Percentiles rank a stretch among this genome's conserved stretches.
Conservation (phyloP, 129 eudicot species). For the Gnaphalium uliginosum region DNA sequence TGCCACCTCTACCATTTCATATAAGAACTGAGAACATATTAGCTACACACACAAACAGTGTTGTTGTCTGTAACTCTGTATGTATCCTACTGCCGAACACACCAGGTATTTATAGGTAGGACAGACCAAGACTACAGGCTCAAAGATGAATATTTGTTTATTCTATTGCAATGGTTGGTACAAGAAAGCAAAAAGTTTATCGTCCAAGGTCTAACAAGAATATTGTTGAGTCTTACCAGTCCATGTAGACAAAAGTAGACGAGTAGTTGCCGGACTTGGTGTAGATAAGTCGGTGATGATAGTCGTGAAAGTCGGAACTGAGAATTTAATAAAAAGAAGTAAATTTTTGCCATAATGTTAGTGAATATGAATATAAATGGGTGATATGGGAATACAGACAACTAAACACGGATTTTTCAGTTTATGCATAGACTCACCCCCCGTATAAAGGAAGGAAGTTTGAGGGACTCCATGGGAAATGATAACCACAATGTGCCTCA, state of each 20-base stretch:
- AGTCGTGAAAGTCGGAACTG: slow-evolving; percentile 97
- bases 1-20: neutral
- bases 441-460: slow-evolving; percentile 93
- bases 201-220: slow-evolving; percentile 1
- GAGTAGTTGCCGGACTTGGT: slow-evolving; percentile 99
- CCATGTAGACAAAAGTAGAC: slow-evolving; percentile 97
- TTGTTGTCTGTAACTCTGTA: neutral
- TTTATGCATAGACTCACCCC: slow-evolving; percentile 60
- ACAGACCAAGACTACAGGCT: neutral
- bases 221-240: slow-evolving; percentile 61
- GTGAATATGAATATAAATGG: neutral
- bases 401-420: neutral
- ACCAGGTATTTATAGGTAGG: neutral
- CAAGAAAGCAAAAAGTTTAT: neutral
- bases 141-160: neutral
- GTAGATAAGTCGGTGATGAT: slow-evolving; percentile 96
- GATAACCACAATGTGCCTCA: slow-evolving; percentile 99
- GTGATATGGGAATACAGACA: neutral
- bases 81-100: neutral
- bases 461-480: slow-evolving; percentile 98
- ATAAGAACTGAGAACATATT: neutral
- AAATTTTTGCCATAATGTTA: neutral
- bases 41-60: neutral
- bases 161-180: neutral
- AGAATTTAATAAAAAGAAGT: slow-evolving; percentile 4